Conservation (phyloP, 2,329 filamentous ascomycete genomes). For the Diaporthe capsici region DNA sequence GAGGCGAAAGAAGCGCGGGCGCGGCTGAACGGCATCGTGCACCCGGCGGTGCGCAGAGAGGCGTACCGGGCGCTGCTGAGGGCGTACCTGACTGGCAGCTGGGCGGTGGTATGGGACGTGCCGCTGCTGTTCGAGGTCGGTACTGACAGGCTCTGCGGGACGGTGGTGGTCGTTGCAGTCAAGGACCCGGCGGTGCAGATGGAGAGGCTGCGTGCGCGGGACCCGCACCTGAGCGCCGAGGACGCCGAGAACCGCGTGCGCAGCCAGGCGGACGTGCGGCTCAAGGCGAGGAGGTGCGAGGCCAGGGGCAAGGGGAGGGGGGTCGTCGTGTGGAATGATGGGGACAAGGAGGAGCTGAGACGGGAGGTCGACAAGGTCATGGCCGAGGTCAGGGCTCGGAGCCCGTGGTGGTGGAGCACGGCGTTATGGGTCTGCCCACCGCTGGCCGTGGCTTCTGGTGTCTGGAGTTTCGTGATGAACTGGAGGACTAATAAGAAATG, state of each 20-base stretch:
- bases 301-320: constrained; percentile 75
- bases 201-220: constrained; percentile 79
- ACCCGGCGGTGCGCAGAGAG: constrained; percentile 87
- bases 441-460: constrained; percentile 75
- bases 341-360: constrained; percentile 77
- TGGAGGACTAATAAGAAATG: constrained; percentile 78
- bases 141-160: constrained; percentile 88
- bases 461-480: constrained; percentile 82
- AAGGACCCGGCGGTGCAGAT: constrained; percentile 86
- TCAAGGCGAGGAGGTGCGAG: constrained; percentile 84
- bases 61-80: constrained; percentile 83
- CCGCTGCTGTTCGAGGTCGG: constrained; percentile 91
- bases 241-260: constrained; percentile 89
- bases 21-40: constrained; percentile 90
- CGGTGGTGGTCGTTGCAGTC: constrained; percentile 89
- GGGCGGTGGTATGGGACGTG: constrained; percentile 94
- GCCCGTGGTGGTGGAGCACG: constrained; percentile 89
- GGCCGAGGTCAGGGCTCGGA: constrained; percentile 70
- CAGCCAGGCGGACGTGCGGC: constrained; percentile 87
- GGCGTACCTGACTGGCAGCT: constrained; percentile 81
- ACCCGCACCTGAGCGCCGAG: constrained; percentile 83
- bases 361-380: constrained; percentile 77
- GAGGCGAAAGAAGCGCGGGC: constrained; percentile 79
- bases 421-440: constrained; percentile 79
- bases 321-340: constrained; percentile 93